Evolutionary conservation across 2,329 filamentous ascomycete species (phyloP).

Genomic region (Shiraia sp.): DNA sequence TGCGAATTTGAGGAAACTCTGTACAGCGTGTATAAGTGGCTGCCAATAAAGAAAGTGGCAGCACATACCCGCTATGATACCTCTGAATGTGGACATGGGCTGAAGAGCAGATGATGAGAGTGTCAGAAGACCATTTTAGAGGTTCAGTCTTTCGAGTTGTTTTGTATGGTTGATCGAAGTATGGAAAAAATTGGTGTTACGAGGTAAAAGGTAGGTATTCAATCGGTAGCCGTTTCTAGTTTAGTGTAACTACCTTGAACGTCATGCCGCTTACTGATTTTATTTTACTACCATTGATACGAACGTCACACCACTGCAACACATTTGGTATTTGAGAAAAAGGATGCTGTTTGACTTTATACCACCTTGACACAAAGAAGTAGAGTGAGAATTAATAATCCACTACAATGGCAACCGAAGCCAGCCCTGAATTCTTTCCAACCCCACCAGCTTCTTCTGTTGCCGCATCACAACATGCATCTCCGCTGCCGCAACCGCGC

Average conservation of each 20-base stretch:
- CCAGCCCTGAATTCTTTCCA: slow-evolving; percentile 23
- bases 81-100: slow-evolving; percentile 43
- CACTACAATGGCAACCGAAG: slow-evolving; percentile 14
- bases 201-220: background rate
- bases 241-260: no score
- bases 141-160: no score
- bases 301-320: background rate
- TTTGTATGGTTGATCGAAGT: no score
- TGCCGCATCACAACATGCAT: slow-evolving; percentile 45
- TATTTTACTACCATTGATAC: background rate
- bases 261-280: no score
- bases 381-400: background rate
- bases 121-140: slow-evolving; percentile 7
- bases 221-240: no score
- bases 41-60: background rate
- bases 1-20: slow-evolving; percentile 80
- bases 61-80: slow-evolving; percentile 30
- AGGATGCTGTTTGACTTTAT: slow-evolving; percentile 16
- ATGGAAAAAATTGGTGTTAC: background rate
- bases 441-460: slow-evolving; percentile 56
- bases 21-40: slow-evolving; percentile 3
- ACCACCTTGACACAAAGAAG: slow-evolving; percentile 12
- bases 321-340: slow-evolving; percentile 6
- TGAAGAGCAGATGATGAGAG: background rate
- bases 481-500: slow-evolving; percentile 57